Conservation (phyloP, 768 basidiomycete species). For the Rickenella mellea region DNA sequence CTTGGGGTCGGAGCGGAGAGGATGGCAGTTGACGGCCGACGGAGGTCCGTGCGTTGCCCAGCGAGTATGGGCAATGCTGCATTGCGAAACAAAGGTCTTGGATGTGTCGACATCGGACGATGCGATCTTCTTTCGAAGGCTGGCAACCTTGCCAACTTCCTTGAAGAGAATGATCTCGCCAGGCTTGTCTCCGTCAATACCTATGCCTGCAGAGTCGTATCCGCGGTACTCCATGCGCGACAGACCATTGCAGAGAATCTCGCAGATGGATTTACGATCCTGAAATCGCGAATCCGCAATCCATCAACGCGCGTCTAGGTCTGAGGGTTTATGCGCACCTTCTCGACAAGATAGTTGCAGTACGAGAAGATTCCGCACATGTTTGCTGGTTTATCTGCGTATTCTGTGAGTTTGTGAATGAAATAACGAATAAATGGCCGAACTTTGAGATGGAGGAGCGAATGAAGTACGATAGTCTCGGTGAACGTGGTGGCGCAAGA, state of each 20-base stretch:
- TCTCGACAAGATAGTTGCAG: conserved; percentile 91
- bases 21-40: conserved; percentile 86
- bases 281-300: conserved; percentile 21
- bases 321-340: conserved; percentile 41
- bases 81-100: conserved; percentile 76
- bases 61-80: conserved; percentile 96
- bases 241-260: conserved; percentile 84
- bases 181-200: conserved; percentile 84
- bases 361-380: conserved; percentile 98
- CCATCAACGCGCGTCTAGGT: conserved; percentile 4
- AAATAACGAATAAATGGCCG: no score
- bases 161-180: conserved; percentile 82
- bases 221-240: conserved; percentile 96
- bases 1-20: conserved; percentile 72
- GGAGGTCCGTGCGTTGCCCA: conserved; percentile 98
- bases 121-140: conserved; percentile 83
- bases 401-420: no score
- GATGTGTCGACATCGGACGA: conserved; percentile 58
- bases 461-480: no score
- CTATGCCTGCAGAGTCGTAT: conserved; percentile 90
- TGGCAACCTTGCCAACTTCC: conserved; percentile 95
- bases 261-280: conserved; percentile 86
- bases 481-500: no score
- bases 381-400: no score
- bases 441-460: no score